Percentiles rank a stretch among this genome's conserved stretches.
phyloP scores from a whole-genome alignment of 345 rosid genomes.

The Capsella bursapastoris region DNA sequence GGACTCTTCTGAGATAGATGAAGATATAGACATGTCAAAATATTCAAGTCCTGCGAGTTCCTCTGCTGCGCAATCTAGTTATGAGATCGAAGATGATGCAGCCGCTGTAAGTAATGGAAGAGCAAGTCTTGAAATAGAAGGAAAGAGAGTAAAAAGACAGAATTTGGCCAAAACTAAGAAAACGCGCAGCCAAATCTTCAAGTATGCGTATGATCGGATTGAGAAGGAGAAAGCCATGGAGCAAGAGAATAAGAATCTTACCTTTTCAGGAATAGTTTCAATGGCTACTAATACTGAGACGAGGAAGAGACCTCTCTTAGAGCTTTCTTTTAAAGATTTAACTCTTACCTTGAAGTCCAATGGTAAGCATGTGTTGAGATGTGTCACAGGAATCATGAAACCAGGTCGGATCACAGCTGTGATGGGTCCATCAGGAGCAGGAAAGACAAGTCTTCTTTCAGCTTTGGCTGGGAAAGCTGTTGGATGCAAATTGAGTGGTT shows the following conservation, averaged over 20 bases:
- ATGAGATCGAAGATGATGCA: conserved; percentile 56
- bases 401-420: conserved; percentile 90
- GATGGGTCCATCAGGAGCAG: conserved; percentile 99
- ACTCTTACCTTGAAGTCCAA: conserved; percentile 79
- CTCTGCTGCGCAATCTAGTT: conserved; percentile 47
- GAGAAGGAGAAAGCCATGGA: conserved; percentile 86
- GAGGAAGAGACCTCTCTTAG: conserved; percentile 74
- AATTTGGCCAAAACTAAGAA: conserved; percentile 47
- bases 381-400: conserved; percentile 79
- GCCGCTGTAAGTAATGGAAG: conserved; percentile 43
- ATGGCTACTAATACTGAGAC: conserved; percentile 64
- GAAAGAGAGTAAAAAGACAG: conserved; percentile 47
- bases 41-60: conserved; percentile 43
- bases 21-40: conserved; percentile 44
- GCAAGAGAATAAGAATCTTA: conserved; percentile 56
- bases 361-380: conserved; percentile 70
- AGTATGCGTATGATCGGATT: conserved; percentile 75
- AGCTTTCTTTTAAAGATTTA: conserved; percentile 73
- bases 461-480: conserved; percentile 89
- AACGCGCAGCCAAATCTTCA: conserved; percentile 75
- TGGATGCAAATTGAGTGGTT: conserved; percentile 72
- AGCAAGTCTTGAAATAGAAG: conserved; percentile 38
- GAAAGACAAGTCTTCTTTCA: conserved; percentile 89
- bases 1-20: conserved; percentile 47
- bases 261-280: conserved; percentile 74